Evolutionary conservation across 202 grass and related monocot genomes (phyloP), one percentile per base, ranked within the genome.

Genomic region (Panicum virgatum): DNA sequence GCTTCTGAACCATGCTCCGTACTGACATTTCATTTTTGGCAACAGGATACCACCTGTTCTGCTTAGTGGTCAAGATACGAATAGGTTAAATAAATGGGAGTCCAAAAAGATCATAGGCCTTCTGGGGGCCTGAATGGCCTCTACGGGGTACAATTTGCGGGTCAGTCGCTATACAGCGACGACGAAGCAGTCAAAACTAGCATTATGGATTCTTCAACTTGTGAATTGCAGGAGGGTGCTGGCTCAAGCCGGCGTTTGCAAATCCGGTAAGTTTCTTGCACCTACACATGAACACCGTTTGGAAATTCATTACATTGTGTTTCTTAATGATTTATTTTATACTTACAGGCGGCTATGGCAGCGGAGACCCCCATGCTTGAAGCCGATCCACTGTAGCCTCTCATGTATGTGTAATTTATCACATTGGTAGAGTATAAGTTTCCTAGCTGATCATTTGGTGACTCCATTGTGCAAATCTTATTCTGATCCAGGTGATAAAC

Each of bases 371-470:
- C 76, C 92, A 52, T 96, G 92, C 63, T 76, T 96, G 80, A 90
- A 88, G 83, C 92, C 92, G 67, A 86, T 95, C 45, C 90, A 93
- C 61, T 98, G 90, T 72, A 88, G 88, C 71, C 90, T 91, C 78
- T 90, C 85, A 46, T 90, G 96, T 98, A 93, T 88, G 81, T 44
- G 47, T 29, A 61, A 58, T 32, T 10, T 80, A 52, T 65, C 30
- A 63, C 25, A 39, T 57, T 34, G 20, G 11, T 60, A 82, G 7
- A 19, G 48, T 59, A 30, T 8, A 64, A 57, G 46, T 34, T 71
- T 14, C 16, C 3, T 43, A 20, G 23, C 22, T 67, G 80, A 26
- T 81, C 62, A 39, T 66, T 86, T 63, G 42, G 4, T 83, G 42
- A 80, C 5, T 53, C 68, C 3, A 62, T 9, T 45, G n/a, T n/a